phyloP scores from a whole-genome alignment of 257 asterid species.

The Rhazya stricta region DNA sequence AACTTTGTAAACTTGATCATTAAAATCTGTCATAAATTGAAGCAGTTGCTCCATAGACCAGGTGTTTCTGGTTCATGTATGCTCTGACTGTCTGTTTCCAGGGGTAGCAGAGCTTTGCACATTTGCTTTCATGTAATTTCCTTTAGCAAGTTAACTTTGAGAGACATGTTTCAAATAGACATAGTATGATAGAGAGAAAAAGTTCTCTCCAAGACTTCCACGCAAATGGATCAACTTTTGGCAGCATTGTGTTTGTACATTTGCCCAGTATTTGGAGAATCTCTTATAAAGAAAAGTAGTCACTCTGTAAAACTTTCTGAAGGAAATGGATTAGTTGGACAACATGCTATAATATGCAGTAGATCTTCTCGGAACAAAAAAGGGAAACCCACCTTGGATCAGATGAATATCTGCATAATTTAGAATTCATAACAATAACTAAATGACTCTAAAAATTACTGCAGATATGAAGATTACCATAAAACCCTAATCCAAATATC shows the following conservation, averaged over 20 bases:
- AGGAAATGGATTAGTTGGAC: background rate
- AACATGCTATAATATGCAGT: background rate
- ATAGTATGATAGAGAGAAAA: background rate
- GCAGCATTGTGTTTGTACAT: background rate
- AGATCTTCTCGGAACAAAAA: no score
- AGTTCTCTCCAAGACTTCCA: background rate
- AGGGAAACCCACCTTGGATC: no score
- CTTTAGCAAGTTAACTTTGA: background rate
- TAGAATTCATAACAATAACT: no score
- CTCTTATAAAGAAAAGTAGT: background rate
- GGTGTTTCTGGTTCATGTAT: no score
- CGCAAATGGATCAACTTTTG: background rate
- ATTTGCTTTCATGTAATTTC: background rate
- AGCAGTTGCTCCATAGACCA: no score
- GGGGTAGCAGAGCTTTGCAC: background rate
- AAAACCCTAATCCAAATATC: no score
- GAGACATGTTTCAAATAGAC: background rate
- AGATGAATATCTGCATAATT: no score
- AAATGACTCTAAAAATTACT: no score
- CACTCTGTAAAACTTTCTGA: background rate
- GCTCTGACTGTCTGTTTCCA: background rate
- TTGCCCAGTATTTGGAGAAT: background rate
- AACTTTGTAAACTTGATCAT: background rate
- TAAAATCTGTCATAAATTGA: background rate
- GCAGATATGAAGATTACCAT: no score